Evolutionary conservation across 306 rosid genomes (phyloP), one percentile per base, ranked within the genome.

Genomic region (Glycyrrhiza uralensis): DNA sequence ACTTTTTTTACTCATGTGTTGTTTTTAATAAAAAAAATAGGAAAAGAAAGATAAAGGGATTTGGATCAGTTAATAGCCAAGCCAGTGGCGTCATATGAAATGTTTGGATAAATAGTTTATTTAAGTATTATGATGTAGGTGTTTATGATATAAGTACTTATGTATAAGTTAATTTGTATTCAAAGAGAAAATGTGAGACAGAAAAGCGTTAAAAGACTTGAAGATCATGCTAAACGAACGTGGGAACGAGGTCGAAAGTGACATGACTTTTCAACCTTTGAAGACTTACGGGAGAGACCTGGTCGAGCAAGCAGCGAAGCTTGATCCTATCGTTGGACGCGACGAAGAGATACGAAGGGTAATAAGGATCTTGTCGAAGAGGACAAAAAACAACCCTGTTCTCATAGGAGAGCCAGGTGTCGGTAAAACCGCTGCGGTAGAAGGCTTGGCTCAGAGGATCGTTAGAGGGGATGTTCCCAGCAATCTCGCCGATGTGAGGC

Each of bases 331-430:
- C 2, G 88, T 92, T 14, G 98, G 98, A 2, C 82, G 94, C 4
- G 98, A 92, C 4, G 94, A 92, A 76, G 96, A 92, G 74, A 92
- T 89, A 13, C 66, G 95, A 14, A 80, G 95, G 55, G 95, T 91
- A 10, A 80, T 91, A 39, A 72, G 90, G 63, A 88, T 88, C 72
- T 76, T 91, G 0, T 91, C 97, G 0, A 80, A 95, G 69, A 80
- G 97, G 19, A 88, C 95, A 0, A 91, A 92, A 84, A 92, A 92
- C 72, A 92, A 92, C 39, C 97, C 97, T 0, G 91, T 92, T 23
- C 86, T 92, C 0, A 89, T 92, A 1, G 97, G 97, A 22, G 96
- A 90, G 87, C 96, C 98, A 0, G 96, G 98, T 24, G 98, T 92
- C 19, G 96, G 98, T 0, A 92, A 92, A 73, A 92, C 96, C 0